Base-by-base conservation (phyloP, 805 yeast species). In the Starmerella etchellsii region DNA sequence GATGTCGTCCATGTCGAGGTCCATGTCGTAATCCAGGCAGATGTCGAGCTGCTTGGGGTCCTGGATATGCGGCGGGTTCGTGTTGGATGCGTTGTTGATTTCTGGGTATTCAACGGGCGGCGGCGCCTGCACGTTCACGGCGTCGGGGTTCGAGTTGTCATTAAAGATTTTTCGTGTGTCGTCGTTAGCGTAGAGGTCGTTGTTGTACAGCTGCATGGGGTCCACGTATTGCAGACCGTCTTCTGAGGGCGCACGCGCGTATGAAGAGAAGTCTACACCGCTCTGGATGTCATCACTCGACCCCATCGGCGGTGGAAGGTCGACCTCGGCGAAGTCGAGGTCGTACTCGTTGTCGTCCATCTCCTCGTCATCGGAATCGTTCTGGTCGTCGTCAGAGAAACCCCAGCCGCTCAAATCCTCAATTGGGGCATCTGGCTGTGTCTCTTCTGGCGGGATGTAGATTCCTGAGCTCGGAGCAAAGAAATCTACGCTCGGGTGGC, bases 351-450 rank as follows among this genome's bases (percentile, higher is more conserved):
- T 47, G 25, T 30, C 51, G 27, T 47, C 51, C 39, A 44, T 37
- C n/a, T 50, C 54, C 18, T 48, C 50, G 27, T 50, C 52, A 23
- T 48, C 52, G 14, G 46, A 46, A 25, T 52, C 54, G 19, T 47
- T 48, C 36, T 46, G 51, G 18, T 42, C 43, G 31, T 49, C 52
- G 30, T 51, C 54, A 32, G 47, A 42, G 14, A 41, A 28, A 13
- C 47, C 31, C 50, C 54, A 36, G 44, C 51, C 43, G 41, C 46
- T n/a, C 26, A 40, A 3, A 10, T 47, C 50, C 8, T 42, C 51
- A 1, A 32, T 26, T 10, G 50, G 18, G 10, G 34, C 18, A 10
- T 35, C 34, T 19, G 36, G 27, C 16, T 27, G 19, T 10, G 48
- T 37, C 41, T 42, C 48, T 23, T 48, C 53, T 2, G 53, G 53